phyloP scores from a whole-genome alignment of 1,284 basidiomycete genomes.

The Malassezia dermatis region DNA sequence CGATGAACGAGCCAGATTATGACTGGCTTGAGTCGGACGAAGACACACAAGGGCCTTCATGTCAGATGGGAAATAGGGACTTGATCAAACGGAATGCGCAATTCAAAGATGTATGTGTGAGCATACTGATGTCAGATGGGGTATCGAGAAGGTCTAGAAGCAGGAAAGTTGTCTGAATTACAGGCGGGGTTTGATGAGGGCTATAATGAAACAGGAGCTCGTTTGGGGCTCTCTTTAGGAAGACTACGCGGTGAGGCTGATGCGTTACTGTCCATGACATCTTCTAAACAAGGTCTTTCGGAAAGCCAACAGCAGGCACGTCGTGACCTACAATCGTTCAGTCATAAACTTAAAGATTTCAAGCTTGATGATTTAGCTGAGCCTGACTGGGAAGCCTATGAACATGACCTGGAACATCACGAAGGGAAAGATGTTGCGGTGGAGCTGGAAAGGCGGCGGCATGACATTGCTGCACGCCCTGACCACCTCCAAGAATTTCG shows the following conservation, averaged over 20 bases:
- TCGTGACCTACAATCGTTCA: neutral
- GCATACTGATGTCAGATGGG: constrained; percentile 55
- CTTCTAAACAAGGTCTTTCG: neutral
- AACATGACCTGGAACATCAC: constrained; percentile 11
- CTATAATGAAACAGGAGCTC: constrained; percentile 60
- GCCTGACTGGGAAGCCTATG: constrained; percentile 9
- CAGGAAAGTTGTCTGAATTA: constrained; percentile 65
- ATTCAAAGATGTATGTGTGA: constrained; percentile 17
- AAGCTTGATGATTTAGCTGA: constrained; percentile 4
- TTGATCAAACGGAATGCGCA: constrained; percentile 14
- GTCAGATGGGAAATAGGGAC: constrained; percentile 19
- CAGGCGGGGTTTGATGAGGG: constrained; percentile 71
- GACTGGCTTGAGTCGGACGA: constrained; percentile 16
- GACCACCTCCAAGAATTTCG: neutral
- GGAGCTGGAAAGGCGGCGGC: neutral
- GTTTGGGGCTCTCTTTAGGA: constrained; percentile 63
- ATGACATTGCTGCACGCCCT: neutral
- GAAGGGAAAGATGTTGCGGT: neutral
- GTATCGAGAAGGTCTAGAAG: constrained; percentile 72
- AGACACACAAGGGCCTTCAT: neutral
- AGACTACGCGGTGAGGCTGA: constrained; percentile 55
- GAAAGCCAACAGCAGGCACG: neutral
- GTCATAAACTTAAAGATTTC: neutral
- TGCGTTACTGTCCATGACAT: neutral
- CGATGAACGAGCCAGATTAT: constrained; percentile 1